phyloP scores from a whole-genome alignment of 495 filamentous ascomycete species.

The Penicillium lagena region DNA sequence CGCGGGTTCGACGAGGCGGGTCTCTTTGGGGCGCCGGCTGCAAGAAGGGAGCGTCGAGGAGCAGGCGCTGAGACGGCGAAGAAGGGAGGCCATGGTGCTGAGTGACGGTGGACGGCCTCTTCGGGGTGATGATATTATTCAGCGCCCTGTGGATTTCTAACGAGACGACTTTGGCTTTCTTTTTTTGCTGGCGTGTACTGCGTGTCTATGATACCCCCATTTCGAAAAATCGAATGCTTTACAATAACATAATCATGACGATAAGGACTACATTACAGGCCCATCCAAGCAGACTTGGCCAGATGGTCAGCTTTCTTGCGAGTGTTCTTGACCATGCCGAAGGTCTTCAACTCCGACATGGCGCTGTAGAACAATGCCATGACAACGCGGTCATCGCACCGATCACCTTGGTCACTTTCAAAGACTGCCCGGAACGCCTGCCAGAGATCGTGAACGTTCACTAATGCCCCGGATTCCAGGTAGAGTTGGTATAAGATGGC shows the following conservation, averaged over 20 bases:
- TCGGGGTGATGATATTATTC: constrained; percentile 45
- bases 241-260: too few relatives aligned
- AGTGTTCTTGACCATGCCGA: constrained; percentile 84
- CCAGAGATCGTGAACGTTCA: constrained; percentile 90
- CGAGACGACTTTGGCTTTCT: constrained; percentile 5
- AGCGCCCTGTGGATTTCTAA: constrained; percentile 19
- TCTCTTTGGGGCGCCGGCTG: constrained; percentile 23
- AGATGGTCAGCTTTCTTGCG: constrained; percentile 90
- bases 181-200: not conserved
- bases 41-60: constrained; percentile 43
- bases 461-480: constrained; percentile 76
- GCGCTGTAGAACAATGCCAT: constrained; percentile 75
- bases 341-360: constrained; percentile 72
- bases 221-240: constrained; percentile 9
- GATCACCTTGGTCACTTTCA: constrained; percentile 52
- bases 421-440: constrained; percentile 75
- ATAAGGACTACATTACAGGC: constrained; percentile 35
- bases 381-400: constrained; percentile 40
- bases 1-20: constrained; percentile 21
- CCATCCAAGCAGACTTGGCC: constrained; percentile 71
- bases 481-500: constrained; percentile 88
- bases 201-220: constrained; percentile 15
- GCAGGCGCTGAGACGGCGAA: constrained; percentile 40
- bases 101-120: constrained; percentile 44
- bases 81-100: constrained; percentile 51